A percentile compares a stretch with the other conserved stretches of the same genome.
phyloP scores from a whole-genome alignment of 2,329 filamentous ascomycete genomes.

The Colletotrichum sp. region DNA sequence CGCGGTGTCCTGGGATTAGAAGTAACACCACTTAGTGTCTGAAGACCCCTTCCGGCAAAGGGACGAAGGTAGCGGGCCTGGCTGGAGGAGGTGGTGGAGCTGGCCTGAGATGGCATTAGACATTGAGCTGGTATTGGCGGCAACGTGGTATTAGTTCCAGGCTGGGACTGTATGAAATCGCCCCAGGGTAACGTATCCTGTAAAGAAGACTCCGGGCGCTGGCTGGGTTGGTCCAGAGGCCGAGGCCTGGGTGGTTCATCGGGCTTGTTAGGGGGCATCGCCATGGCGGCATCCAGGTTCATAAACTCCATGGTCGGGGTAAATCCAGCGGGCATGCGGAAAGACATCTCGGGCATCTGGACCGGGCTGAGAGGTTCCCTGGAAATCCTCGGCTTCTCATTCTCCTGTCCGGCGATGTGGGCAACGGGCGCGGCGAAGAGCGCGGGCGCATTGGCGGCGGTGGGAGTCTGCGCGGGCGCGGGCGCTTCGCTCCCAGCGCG shows the following conservation, averaged over 20 bases:
- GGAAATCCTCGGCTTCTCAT: slow-evolving; percentile 52
- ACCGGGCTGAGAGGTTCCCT: slow-evolving; percentile 59
- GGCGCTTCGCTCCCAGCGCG: slow-evolving; percentile 31
- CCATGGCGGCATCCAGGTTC: slow-evolving; percentile 37
- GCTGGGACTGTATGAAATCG: slow-evolving; percentile 44
- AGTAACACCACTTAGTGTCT: slow-evolving; percentile 53
- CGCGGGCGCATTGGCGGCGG: background rate
- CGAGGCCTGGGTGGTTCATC: slow-evolving; percentile 24
- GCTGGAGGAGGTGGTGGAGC: slow-evolving; percentile 57
- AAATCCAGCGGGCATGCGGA: slow-evolving; percentile 41
- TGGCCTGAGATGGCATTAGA: slow-evolving; percentile 55
- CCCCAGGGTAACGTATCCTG: slow-evolving; percentile 63
- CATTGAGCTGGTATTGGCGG: slow-evolving; percentile 57
- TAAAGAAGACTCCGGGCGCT: slow-evolving; percentile 45
- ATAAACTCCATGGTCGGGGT: slow-evolving; percentile 47
- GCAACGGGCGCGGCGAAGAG: slow-evolving; percentile 17
- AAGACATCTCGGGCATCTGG: slow-evolving; percentile 48
- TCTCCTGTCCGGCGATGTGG: slow-evolving; percentile 51
- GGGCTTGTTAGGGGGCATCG: slow-evolving; percentile 37
- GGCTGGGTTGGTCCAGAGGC: slow-evolving; percentile 28
- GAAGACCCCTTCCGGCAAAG: slow-evolving; percentile 60
- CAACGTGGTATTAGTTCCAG: slow-evolving; percentile 35
- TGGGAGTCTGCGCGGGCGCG: slow-evolving; percentile 1
- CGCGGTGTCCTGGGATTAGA: slow-evolving; percentile 35
- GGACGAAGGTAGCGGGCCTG: slow-evolving; percentile 57